Conservation (phyloP, 1,139 yeast species). For the Geotrichum klebahnii region DNA sequence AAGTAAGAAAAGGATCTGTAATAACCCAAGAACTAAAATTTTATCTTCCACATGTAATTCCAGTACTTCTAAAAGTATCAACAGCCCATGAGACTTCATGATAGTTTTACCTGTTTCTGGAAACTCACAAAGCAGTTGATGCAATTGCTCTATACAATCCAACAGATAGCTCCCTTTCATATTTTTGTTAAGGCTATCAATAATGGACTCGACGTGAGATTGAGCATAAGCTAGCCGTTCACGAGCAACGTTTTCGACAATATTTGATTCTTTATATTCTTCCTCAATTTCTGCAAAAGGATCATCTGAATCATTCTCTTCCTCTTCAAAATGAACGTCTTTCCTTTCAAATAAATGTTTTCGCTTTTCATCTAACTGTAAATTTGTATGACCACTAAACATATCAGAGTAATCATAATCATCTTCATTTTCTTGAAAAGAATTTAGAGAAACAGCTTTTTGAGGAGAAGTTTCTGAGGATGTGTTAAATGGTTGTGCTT, state of each 20-base stretch:
- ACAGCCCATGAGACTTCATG: slow-evolving; percentile 49
- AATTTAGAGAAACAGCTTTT: slow-evolving; percentile 6
- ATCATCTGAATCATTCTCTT: slow-evolving; percentile 30
- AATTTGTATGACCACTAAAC: slow-evolving; percentile 18
- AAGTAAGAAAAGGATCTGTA: slow-evolving; percentile 45
- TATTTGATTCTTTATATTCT: slow-evolving; percentile 27
- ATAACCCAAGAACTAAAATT: slow-evolving; percentile 40
- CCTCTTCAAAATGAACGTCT: slow-evolving; percentile 8
- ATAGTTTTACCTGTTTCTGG: slow-evolving; percentile 34
- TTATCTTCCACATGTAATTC: slow-evolving; percentile 32
- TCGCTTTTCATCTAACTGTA: slow-evolving; percentile 1
- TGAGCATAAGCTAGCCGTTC: slow-evolving; percentile 30
- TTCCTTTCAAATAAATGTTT: background rate
- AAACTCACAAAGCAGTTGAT: slow-evolving; percentile 10
- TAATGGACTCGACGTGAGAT: slow-evolving; percentile 24
- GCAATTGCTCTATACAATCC: slow-evolving; percentile 11
- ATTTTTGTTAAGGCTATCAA: slow-evolving; percentile 25
- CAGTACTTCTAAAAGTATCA: slow-evolving; percentile 48
- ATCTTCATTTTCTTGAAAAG: slow-evolving; percentile 25
- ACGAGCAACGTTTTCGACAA: slow-evolving; percentile 29
- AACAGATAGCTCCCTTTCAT: slow-evolving; percentile 12
- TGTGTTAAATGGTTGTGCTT: background rate
- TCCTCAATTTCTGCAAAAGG: slow-evolving; percentile 32
- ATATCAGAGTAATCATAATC: slow-evolving; percentile 28
- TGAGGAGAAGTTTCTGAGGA: slow-evolving; percentile 6